phyloP scores from a whole-genome alignment of 352 stramenopile genomes.

The Pythium apleroticum region DNA sequence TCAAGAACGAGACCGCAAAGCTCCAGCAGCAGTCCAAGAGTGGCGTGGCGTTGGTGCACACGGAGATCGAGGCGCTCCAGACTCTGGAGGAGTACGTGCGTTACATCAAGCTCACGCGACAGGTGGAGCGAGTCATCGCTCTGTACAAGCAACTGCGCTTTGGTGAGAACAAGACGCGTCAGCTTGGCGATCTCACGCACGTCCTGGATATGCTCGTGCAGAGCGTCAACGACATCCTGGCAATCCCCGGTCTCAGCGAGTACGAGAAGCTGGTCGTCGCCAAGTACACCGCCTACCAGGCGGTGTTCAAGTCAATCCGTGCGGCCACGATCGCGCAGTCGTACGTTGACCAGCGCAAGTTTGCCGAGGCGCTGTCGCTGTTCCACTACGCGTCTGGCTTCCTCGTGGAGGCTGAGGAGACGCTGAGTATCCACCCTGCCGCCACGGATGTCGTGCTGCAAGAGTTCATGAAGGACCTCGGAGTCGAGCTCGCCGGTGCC shows the following conservation, averaged over 20 bases:
- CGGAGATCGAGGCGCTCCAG: constrained; percentile 66
- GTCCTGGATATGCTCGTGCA: constrained; percentile 85
- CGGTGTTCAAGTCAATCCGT: constrained; percentile 65
- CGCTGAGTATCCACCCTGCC: constrained; percentile 50
- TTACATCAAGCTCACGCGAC: constrained; percentile 71
- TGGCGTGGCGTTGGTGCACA: constrained; percentile 65
- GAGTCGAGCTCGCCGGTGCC: constrained; percentile 60
- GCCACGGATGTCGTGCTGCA: constrained; percentile 64
- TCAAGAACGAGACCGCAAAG: constrained; percentile 66
- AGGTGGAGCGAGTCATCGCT: constrained; percentile 61
- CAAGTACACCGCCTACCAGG: constrained; percentile 73
- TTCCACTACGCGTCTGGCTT: constrained; percentile 74
- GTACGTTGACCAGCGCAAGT: constrained; percentile 68
- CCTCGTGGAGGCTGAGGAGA: constrained; percentile 59
- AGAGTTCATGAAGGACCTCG: constrained; percentile 58
- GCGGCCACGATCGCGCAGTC: constrained; percentile 61
- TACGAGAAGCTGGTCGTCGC: constrained; percentile 47
- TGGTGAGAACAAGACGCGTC: constrained; percentile 37
- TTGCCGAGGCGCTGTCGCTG: constrained; percentile 61
- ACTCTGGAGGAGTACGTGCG: constrained; percentile 73
- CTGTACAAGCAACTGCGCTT: constrained; percentile 71
- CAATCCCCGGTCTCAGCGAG: constrained; percentile 57
- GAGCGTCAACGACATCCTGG: constrained; percentile 74
- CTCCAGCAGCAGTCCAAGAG: constrained; percentile 80
- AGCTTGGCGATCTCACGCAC: constrained; percentile 69